Conservation (phyloP, 352 stramenopile genomes). For the Phytopythium cucurbitacearum region DNA sequence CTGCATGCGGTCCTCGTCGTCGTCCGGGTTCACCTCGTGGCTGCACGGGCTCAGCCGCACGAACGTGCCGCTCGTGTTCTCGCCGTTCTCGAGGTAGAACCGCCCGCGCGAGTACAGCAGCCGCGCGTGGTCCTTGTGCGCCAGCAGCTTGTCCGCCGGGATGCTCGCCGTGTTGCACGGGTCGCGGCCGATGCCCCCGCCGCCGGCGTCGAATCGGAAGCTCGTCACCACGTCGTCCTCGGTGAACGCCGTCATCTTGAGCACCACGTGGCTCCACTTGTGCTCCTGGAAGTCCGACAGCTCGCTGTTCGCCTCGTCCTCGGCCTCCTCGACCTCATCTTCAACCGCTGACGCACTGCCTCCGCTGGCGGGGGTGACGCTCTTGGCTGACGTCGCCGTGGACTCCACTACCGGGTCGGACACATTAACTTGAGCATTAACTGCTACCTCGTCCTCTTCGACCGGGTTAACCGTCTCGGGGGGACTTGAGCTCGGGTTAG, state of each 20-base stretch:
- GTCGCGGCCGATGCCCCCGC: conserved; percentile 51
- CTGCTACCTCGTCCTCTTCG: too few relatives aligned
- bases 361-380: conserved; percentile 11
- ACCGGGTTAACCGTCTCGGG: too few relatives aligned
- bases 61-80: conserved; percentile 60
- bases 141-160: conserved; percentile 67
- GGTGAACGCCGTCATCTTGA: conserved; percentile 82
- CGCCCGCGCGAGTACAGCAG: conserved; percentile 49
- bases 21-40: conserved; percentile 11
- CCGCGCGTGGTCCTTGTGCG: conserved; percentile 40
- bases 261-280: conserved; percentile 64
- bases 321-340: conserved; percentile 8
- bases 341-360: conserved; percentile 7
- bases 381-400: conserved; percentile 7
- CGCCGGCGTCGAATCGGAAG: conserved; percentile 54
- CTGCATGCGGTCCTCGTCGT: conserved; percentile 65
- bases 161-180: conserved; percentile 58
- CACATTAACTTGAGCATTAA: too few relatives aligned
- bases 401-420: too few relatives aligned
- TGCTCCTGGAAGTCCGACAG: conserved; percentile 24
- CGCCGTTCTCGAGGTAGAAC: conserved; percentile 62
- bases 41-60: conserved; percentile 46
- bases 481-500: too few relatives aligned
- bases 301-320: conserved; percentile 11
- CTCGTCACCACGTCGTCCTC: conserved; percentile 73